phyloP scores from a whole-genome alignment of 371 early-diverging fungal species.

The Mucor irregularis region DNA sequence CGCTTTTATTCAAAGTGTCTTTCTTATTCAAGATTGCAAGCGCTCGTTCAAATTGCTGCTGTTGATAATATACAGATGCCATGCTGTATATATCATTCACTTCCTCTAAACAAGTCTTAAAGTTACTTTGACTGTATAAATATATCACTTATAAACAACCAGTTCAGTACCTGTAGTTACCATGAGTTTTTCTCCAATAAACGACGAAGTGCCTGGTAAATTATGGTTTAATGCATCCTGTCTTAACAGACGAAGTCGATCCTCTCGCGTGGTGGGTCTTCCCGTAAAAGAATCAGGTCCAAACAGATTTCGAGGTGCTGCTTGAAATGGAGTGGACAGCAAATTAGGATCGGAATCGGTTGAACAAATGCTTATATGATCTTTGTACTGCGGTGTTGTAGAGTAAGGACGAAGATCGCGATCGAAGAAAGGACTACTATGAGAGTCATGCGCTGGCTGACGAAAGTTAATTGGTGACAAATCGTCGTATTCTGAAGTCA shows the following conservation, averaged over 20 bases:
- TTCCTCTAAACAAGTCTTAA: constrained; percentile 51
- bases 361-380: constrained; percentile 3
- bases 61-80: constrained; percentile 59
- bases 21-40: constrained; percentile 54
- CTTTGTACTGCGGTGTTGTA: neutral
- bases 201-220: constrained; percentile 56
- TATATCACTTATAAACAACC: neutral
- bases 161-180: constrained; percentile 50
- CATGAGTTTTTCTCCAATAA: constrained; percentile 64
- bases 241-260: constrained; percentile 52
- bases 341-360: constrained; percentile 6
- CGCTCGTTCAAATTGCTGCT: constrained; percentile 63
- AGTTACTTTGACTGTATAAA: too few relatives aligned
- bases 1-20: constrained; percentile 50
- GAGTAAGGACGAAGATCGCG: neutral
- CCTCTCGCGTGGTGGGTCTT: constrained; percentile 11
- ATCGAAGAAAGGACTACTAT: constrained; percentile 12
- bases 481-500: neutral
- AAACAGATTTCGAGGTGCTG: neutral
- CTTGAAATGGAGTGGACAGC: neutral
- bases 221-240: constrained; percentile 53
- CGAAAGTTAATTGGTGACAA: constrained; percentile 2
- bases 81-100: constrained; percentile 60
- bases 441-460: neutral
- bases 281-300: neutral